Base-by-base conservation (phyloP, 805 yeast genomes). In the Schwanniomyces occidentalis region DNA sequence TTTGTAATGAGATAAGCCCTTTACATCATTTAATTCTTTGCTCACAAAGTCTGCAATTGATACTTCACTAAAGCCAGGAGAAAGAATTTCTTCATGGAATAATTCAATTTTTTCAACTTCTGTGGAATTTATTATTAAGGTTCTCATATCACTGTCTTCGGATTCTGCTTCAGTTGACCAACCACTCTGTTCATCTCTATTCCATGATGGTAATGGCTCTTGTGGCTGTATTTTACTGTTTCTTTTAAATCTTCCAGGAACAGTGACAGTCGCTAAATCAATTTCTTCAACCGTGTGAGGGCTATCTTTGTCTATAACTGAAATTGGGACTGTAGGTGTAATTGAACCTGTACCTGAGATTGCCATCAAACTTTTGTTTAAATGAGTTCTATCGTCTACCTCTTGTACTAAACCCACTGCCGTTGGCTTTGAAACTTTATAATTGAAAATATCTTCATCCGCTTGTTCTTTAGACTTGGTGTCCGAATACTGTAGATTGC, bases 61-160 rank as follows among this genome's bases (percentile, higher is more conserved):
- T 14, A 27, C 35, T 14, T 35, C 38, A 31, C 27, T 34, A 21
- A 40, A 37, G 9, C 24, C 41, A 12, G 37, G 32, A 2, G 41
- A 30, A 20, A 14, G 34, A 9, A 24, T n/a, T 9, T 34, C 44
- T 8, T 30, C 32, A 13, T 36, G 34, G 23, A 40, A 24, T 5
- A 40, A 23, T 6, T 34, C 32, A 4, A 40, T 33, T 6, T 18
- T 18, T 12, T 26, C 14, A 10, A 31, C 16, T 8, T 10, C 19
- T 14, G 19, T 26, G 28, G 20, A n/a, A 24, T 29, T 18, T 21
- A 31, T 18, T 24, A 27, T 7, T 14, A 30, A 25, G 6, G 18
- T 22, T 9, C 8, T 6, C 5, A 7, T 22, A 9, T 9, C 16
- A 5, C 10, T 6, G 13, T 19, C 15, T 5, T 14, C 26, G n/a